phyloP scores from a whole-genome alignment of 805 yeast genomes.

The Phaffomyces antillensis region DNA sequence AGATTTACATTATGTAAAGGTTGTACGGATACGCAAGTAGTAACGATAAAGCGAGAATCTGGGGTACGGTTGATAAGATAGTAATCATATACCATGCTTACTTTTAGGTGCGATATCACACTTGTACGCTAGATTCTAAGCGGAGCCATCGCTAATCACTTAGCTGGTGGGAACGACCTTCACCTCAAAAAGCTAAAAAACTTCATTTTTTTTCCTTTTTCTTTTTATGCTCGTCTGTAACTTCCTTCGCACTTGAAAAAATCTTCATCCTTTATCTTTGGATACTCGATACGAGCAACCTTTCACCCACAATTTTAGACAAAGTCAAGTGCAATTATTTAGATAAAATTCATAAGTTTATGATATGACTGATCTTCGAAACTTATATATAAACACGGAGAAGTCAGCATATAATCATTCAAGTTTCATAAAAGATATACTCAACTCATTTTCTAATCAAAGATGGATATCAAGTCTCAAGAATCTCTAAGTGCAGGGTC shows the following conservation, averaged over 20 bases:
- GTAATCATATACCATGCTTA: no score
- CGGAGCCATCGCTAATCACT: no score
- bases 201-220: not conserved
- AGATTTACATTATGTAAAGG: no score
- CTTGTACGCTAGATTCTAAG: no score
- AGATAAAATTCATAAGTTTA: not conserved
- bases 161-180: no score
- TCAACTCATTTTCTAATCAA: not conserved
- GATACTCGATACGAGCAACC: not conserved
- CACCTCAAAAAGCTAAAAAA: no score
- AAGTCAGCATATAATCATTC: not conserved
- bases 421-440: not conserved
- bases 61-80: no score
- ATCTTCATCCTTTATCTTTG: no score
- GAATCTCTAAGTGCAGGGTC: conserved; percentile 1
- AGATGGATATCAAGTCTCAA: not conserved
- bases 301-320: not conserved
- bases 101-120: no score
- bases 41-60: no score
- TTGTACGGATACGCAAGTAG: no score
- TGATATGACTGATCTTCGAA: not conserved
- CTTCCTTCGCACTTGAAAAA: not conserved
- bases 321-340: no score
- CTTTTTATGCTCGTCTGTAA: not conserved
- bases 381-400: not conserved